Evolutionary conservation across 768 basidiomycete species (phyloP), one percentile per base, ranked within the genome.

Genomic region (Neoboletus brunneissimus): DNA sequence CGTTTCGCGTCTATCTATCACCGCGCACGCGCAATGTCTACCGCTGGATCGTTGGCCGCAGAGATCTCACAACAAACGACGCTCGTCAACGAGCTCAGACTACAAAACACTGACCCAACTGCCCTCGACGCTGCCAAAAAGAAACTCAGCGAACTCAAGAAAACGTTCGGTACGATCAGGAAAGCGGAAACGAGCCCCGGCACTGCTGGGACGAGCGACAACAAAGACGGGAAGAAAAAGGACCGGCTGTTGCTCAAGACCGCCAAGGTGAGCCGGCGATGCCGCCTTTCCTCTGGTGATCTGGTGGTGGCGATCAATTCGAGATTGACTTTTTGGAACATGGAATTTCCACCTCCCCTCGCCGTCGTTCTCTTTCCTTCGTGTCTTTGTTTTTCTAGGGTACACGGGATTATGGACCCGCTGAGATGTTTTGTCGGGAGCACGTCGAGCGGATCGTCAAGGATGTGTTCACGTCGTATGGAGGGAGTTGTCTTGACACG

Each of bases 401-500:
- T 35, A 98, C 97, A 18, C 84, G 92, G 48, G 97, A 99, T 73
- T 98, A 93, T 74, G 88, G 90, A 42, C 92, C 96, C 18, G 82
- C 80, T 16, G 94, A 98, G 69, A 96, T 95, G 84, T 86, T 89
- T 72, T 88, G 96, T 62, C 87, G 96, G 46, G 88, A 90, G 61
- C 85, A 89, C 74, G 88, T 98, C 66, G 95, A 98, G 69, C 81
- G 82, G 42, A 90, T 86, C 53, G 88, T 99, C 65, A 90, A 91
- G 68, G 85, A 88, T 2, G 85, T 86, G 55, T 99, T 98, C 73
- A 85, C 91, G 45, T 82, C 85, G 7, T 96, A 88, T 67, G 97
- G 97, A 13, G 97, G 88, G 8, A 81, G 84, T 51, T 93, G 91
- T 58, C 91, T 99, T 53, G 97, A 99, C 73, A 99, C 97, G 3